These are phyloP conservation scores for Fusarium sarcochroum DNA, from an alignment of 2,329 filamentous ascomycete species.

Conservation along the genomic window DNA sequence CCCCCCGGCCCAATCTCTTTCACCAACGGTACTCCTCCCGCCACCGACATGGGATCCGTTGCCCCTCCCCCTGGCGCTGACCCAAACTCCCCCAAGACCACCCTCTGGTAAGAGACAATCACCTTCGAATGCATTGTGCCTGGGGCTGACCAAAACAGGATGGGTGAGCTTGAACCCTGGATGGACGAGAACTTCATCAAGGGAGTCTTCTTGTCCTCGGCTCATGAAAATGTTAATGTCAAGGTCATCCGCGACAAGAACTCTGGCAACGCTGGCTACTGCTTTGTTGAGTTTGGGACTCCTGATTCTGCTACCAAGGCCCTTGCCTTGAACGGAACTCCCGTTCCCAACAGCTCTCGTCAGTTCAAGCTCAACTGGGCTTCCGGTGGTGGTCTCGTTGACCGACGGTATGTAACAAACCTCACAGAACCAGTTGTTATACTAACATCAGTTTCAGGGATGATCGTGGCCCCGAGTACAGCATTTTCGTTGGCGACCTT, in stretches of 20 bases:
- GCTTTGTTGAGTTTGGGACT: slow-evolving; percentile 93
- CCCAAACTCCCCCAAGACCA: slow-evolving; percentile 68
- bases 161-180: slow-evolving; percentile 99
- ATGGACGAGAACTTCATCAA: slow-evolving; percentile 99
- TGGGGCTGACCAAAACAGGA: slow-evolving; percentile 71
- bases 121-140: neutral
- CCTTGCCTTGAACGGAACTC: slow-evolving; percentile 86
- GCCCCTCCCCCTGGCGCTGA: slow-evolving; percentile 53
- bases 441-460: slow-evolving; percentile 69
- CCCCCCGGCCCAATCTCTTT: slow-evolving; percentile 54
- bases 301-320: slow-evolving; percentile 92
- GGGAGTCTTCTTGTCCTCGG: slow-evolving; percentile 88
- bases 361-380: slow-evolving; percentile 99
- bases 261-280: slow-evolving; percentile 98
- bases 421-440: neutral
- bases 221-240: slow-evolving; percentile 95
- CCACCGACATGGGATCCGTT: slow-evolving; percentile 55
- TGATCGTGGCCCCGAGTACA: slow-evolving; percentile 95
- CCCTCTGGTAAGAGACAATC: slow-evolving; percentile 65
- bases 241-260: slow-evolving; percentile 99
- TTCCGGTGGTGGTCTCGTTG: slow-evolving; percentile 93
- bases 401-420: slow-evolving; percentile 78
- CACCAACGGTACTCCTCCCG: slow-evolving; percentile 58
- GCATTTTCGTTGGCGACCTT: slow-evolving; percentile 97
- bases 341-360: slow-evolving; percentile 93